A percentile compares a stretch with the other conserved stretches of the same genome.
phyloP scores from a whole-genome alignment of 2,329 filamentous ascomycete genomes.

The Hypoxylon sp. region DNA sequence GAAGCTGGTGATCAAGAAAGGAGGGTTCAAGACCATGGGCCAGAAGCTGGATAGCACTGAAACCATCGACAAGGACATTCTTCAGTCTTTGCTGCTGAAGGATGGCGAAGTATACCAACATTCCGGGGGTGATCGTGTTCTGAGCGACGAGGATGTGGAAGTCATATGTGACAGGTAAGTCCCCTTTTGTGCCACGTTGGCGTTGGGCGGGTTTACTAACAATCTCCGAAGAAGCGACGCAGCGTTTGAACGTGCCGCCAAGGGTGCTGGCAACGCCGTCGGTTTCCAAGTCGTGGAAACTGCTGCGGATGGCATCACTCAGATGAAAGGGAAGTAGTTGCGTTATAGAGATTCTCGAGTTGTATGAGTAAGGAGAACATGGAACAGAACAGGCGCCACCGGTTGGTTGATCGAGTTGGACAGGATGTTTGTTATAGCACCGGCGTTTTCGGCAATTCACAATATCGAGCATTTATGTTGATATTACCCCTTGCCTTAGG shows the following conservation, averaged over 20 bases:
- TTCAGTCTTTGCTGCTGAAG: conserved; percentile 69
- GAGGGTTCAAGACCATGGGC: conserved; percentile 76
- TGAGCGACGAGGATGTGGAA: conserved; percentile 79
- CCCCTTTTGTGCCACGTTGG: neutral
- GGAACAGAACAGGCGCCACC: conserved; percentile 16
- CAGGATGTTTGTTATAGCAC: neutral
- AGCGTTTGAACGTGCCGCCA: conserved; percentile 75
- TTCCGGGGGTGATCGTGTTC: conserved; percentile 67
- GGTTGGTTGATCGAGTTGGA: neutral
- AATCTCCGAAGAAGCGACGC: conserved; percentile 57
- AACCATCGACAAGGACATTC: conserved; percentile 65
- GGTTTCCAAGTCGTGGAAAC: conserved; percentile 84
- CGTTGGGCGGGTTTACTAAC: conserved; percentile 18
- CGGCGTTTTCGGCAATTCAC: neutral
- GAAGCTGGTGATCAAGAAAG: conserved; percentile 95
- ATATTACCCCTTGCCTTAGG: too few relatives aligned
- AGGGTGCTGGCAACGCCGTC: conserved; percentile 75
- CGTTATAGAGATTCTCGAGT: neutral
- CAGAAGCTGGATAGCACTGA: conserved; percentile 64
- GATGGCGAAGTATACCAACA: conserved; percentile 73
- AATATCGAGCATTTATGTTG: neutral
- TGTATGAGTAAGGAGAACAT: neutral
- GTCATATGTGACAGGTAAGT: conserved; percentile 76
- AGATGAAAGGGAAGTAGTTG: conserved; percentile 35
- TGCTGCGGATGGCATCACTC: conserved; percentile 59